Conservation (phyloP, 2,329 filamentous ascomycete species). For the Colletotrichum musae region DNA sequence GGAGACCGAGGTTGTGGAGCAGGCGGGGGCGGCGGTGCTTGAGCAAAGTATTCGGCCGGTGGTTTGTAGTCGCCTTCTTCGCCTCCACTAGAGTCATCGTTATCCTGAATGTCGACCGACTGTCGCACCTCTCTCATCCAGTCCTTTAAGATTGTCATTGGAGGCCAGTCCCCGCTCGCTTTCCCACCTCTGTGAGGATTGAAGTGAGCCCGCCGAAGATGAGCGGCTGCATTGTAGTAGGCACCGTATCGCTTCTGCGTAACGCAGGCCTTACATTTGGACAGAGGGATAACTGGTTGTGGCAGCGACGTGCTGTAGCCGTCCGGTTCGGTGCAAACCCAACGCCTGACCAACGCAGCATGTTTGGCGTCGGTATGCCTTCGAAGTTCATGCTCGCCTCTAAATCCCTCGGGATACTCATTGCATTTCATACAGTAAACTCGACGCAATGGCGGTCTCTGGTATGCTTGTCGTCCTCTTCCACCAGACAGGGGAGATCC, state of each 20-base stretch:
- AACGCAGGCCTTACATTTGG: conserved; percentile 70
- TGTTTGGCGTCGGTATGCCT: conserved; percentile 75
- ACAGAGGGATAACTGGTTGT: conserved; percentile 66
- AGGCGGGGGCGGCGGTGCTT: conserved; percentile 28
- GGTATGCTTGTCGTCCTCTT: conserved; percentile 61
- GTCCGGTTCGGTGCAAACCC: conserved; percentile 69
- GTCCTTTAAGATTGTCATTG: conserved; percentile 70
- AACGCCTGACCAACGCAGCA: conserved; percentile 67
- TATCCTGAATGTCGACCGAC: conserved; percentile 60
- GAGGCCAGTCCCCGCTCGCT: conserved; percentile 71
- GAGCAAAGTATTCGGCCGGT: conserved; percentile 35
- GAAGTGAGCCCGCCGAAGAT: conserved; percentile 70
- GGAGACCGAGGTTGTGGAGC: conserved; percentile 33
- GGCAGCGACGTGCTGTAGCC: conserved; percentile 53
- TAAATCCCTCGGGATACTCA: conserved; percentile 88
- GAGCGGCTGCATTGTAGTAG: conserved; percentile 73
- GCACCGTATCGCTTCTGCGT: conserved; percentile 71
- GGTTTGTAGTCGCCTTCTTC: conserved; percentile 55
- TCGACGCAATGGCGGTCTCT: conserved; percentile 74
- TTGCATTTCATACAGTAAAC: conserved; percentile 85
- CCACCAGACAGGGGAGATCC: conserved; percentile 59
- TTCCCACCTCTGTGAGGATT: conserved; percentile 69
- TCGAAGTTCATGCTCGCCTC: conserved; percentile 88
- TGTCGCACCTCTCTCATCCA: conserved; percentile 74
- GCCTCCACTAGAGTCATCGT: conserved; percentile 65